Evolutionary conservation across 345 rosid species (phyloP).

Genomic region (Durio zibethinus): DNA sequence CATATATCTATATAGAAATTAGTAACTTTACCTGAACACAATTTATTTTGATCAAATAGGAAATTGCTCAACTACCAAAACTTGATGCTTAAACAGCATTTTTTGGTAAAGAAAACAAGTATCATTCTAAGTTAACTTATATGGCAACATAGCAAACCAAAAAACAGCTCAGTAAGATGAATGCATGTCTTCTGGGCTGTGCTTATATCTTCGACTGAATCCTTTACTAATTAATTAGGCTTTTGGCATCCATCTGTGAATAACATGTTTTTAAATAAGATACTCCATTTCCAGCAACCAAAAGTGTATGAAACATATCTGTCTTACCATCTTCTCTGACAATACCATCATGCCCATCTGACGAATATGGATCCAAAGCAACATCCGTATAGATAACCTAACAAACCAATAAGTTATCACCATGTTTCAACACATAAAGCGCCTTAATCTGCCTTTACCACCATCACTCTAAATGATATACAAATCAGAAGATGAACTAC

Average conservation of each 20-base stretch:
- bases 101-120: background rate
- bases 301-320: constrained; percentile 1
- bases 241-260: background rate
- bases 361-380: constrained; percentile 83
- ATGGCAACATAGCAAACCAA: background rate
- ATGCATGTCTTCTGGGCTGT: background rate
- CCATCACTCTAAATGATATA: background rate
- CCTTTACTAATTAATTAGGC: background rate
- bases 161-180: background rate
- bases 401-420: constrained; percentile 13
- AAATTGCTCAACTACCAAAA: background rate
- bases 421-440: background rate
- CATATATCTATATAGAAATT: background rate
- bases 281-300: background rate
- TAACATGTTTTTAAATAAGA: background rate
- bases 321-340: constrained; percentile 79
- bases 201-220: constrained; percentile 2
- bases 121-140: constrained; percentile 7
- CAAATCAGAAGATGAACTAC: background rate
- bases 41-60: background rate
- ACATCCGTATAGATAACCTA: constrained; percentile 92
- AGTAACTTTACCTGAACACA: background rate
- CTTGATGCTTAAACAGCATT: background rate
- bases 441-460: background rate
- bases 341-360: constrained; percentile 93